Evolutionary conservation across 768 basidiomycete species (phyloP).

Genomic region (Leccinellum luteum): DNA sequence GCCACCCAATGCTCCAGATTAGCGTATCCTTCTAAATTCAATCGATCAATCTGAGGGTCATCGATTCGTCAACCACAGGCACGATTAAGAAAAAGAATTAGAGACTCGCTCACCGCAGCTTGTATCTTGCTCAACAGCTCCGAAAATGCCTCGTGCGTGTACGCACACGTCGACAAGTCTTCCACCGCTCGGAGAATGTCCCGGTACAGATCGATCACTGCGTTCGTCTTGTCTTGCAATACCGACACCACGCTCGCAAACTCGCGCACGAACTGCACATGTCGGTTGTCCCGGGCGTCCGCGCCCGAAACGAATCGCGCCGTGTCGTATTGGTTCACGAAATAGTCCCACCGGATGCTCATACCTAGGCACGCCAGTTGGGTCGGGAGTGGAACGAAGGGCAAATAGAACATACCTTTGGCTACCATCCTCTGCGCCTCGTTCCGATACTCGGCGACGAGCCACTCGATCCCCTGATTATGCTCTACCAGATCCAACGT

Average conservation of each 20-base stretch:
- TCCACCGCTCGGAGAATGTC: constrained; percentile 80
- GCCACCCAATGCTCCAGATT: constrained; percentile 92
- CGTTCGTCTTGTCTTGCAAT: too few relatives aligned
- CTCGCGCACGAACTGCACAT: too few relatives aligned
- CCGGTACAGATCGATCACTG: too few relatives aligned
- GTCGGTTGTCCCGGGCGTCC: too few relatives aligned
- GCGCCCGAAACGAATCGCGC: constrained; percentile 70
- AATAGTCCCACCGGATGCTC: constrained; percentile 46
- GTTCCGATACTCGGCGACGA: too few relatives aligned
- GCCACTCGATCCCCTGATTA: too few relatives aligned
- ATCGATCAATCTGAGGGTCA: constrained; percentile 70
- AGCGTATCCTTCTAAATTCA: constrained; percentile 94
- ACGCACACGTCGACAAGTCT: constrained; percentile 83
- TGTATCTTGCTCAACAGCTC: constrained; percentile 74
- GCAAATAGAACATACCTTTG: too few relatives aligned
- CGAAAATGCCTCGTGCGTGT: constrained; percentile 39
- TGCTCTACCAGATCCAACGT: too few relatives aligned
- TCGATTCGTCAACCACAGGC: neutral
- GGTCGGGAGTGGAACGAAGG: too few relatives aligned
- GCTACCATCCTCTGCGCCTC: too few relatives aligned
- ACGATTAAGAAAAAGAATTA: neutral
- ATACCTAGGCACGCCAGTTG: constrained; percentile 80
- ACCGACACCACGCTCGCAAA: too few relatives aligned
- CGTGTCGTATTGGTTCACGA: constrained; percentile 86
- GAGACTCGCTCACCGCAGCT: constrained; percentile 47